Evolutionary conservation across 2,329 filamentous ascomycete genomes (phyloP).

Genomic region (Fusarium goolgardi): DNA sequence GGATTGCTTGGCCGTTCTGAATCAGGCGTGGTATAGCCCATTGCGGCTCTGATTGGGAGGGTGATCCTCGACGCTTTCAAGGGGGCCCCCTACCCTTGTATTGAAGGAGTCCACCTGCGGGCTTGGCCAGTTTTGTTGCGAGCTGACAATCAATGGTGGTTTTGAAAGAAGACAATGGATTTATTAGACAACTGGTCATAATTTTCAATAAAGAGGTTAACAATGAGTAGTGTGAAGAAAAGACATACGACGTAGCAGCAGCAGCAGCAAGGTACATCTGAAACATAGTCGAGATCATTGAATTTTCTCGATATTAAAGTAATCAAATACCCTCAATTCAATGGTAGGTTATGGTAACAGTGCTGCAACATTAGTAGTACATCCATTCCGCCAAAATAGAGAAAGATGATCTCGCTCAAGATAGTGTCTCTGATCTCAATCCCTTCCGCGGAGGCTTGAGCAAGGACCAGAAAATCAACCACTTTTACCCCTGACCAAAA

Average conservation of each 20-base stretch:
- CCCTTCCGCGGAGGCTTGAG: constrained; percentile 11
- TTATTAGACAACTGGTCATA: neutral
- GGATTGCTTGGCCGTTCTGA: constrained; percentile 34
- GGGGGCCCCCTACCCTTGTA: constrained; percentile 31
- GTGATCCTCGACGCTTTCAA: constrained; percentile 17
- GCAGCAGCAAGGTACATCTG: neutral
- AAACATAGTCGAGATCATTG: constrained; percentile 30
- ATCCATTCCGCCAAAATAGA: neutral
- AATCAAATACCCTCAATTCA: constrained; percentile 1
- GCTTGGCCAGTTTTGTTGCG: constrained; percentile 33
- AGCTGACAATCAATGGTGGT: constrained; percentile 23
- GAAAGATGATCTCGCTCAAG: neutral
- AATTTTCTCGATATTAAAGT: constrained; percentile 12
- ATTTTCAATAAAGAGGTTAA: neutral
- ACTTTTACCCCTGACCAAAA: constrained; percentile 27
- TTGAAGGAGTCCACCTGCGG: constrained; percentile 31
- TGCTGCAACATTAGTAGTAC: neutral
- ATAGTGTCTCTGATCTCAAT: constrained; percentile 6
- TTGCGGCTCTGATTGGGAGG: constrained; percentile 40
- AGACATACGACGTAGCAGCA: neutral
- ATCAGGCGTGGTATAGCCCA: constrained; percentile 35
- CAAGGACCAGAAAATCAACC: constrained; percentile 4
- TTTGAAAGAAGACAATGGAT: neutral
- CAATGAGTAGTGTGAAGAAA: neutral
- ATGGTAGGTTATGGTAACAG: constrained; percentile 4